Evolutionary conservation across 768 basidiomycete species (phyloP).

Genomic region (Mycena galopus): DNA sequence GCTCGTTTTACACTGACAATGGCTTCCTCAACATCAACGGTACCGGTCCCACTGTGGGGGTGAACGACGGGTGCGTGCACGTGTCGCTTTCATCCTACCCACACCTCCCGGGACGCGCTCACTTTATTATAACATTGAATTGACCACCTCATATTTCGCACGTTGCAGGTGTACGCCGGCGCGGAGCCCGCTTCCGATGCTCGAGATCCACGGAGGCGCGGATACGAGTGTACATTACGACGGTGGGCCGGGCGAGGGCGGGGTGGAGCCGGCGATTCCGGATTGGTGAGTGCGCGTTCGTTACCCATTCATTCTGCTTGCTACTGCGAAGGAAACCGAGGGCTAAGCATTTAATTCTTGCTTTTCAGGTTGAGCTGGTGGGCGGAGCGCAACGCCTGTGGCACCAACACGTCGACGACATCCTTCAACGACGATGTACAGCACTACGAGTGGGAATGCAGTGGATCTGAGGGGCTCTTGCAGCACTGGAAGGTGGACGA

Average conservation of each 20-base stretch:
- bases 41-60: too few relatives aligned
- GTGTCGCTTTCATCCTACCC: too few relatives aligned
- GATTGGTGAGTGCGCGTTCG: slow-evolving; percentile 20
- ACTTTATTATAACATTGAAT: too few relatives aligned
- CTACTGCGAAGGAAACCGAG: background rate
- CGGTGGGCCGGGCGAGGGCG: slow-evolving; percentile 28
- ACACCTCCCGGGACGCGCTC: too few relatives aligned
- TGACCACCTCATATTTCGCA: too few relatives aligned
- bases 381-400: slow-evolving; percentile 27
- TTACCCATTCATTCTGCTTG: background rate
- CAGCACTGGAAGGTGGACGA: slow-evolving; percentile 33
- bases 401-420: slow-evolving; percentile 1
- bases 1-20: slow-evolving; percentile 33
- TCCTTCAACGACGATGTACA: slow-evolving; percentile 25
- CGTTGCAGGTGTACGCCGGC: slow-evolving; percentile 10
- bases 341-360: background rate
- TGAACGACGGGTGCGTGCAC: background rate
- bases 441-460: slow-evolving; percentile 13
- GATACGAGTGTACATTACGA: slow-evolving; percentile 26
- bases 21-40: too few relatives aligned
- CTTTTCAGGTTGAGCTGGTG: slow-evolving; percentile 20
- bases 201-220: slow-evolving; percentile 30
- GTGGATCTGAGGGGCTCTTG: slow-evolving; percentile 10
- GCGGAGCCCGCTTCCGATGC: slow-evolving; percentile 21
- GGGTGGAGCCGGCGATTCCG: slow-evolving; percentile 23